Evolutionary conservation across 805 yeast species (phyloP).

Genomic region (Grigorovia yakushimaensis): DNA sequence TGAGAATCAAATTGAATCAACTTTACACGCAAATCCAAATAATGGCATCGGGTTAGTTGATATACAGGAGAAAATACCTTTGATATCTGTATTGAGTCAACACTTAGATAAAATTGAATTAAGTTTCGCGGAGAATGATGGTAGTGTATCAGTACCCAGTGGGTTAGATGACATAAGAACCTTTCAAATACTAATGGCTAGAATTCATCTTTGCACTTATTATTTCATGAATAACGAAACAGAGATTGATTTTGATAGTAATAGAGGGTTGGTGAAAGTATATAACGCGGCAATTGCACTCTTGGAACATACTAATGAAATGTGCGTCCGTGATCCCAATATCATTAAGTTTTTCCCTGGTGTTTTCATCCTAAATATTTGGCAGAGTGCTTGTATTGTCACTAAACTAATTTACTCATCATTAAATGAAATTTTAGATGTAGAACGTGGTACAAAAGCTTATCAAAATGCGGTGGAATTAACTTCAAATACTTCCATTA

Average conservation of each 20-base stretch:
- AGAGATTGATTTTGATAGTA: conserved; percentile 42
- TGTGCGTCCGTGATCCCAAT: conserved; percentile 47
- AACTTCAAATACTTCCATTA: conserved; percentile 70
- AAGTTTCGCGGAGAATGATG: conserved; percentile 1
- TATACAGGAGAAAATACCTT: conserved; percentile 62
- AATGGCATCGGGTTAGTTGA: conserved; percentile 59
- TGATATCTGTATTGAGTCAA: conserved; percentile 57
- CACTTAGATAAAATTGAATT: conserved; percentile 70
- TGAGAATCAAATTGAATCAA: conserved; percentile 74
- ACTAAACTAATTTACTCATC: conserved; percentile 73
- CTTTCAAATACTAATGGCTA: conserved; percentile 58
- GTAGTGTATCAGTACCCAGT: neutral
- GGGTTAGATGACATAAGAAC: conserved; percentile 58
- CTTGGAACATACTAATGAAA: conserved; percentile 53
- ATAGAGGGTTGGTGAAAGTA: conserved; percentile 63
- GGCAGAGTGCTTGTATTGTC: conserved; percentile 88
- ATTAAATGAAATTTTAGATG: conserved; percentile 54
- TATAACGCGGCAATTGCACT: conserved; percentile 73
- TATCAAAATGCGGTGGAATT: conserved; percentile 58
- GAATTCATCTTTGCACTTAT: conserved; percentile 73
- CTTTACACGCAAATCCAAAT: conserved; percentile 59
- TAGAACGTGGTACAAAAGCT: conserved; percentile 58
- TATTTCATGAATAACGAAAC: conserved; percentile 37
- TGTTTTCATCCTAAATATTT: conserved; percentile 66
- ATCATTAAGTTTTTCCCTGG: conserved; percentile 76